These are phyloP conservation scores for Leccinum rimulosum DNA, from an alignment of 768 basidiomycete genomes.

Conservation along the genomic window DNA sequence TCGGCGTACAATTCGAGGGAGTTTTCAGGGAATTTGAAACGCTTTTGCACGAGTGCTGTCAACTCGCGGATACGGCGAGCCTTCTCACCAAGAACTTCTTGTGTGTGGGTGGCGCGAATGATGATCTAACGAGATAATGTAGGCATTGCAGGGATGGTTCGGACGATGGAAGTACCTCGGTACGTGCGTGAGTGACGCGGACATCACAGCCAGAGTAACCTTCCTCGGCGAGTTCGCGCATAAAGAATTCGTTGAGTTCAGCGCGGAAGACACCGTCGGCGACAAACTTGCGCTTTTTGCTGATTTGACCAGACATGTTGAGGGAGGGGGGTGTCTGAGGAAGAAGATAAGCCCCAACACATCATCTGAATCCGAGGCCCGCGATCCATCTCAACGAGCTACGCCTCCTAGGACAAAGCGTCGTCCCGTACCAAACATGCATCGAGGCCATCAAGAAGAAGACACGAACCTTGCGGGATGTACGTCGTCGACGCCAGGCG, in stretches of 20 bases:
- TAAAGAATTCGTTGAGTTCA: slow-evolving; percentile 99
- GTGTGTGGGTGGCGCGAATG: slow-evolving; percentile 99
- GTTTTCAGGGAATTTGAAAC: slow-evolving; percentile 99
- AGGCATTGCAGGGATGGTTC: neutral
- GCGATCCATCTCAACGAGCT: slow-evolving; percentile 21
- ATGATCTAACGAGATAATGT: slow-evolving; percentile 65
- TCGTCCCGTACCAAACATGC: neutral
- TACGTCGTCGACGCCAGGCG: slow-evolving; percentile 19
- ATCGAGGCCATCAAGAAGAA: neutral
- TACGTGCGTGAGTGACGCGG: slow-evolving; percentile 97
- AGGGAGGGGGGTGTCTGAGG: slow-evolving; percentile 13
- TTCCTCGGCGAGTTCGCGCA: slow-evolving; percentile 96
- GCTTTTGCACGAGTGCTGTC: slow-evolving; percentile 96
- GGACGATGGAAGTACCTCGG: slow-evolving; percentile 59
- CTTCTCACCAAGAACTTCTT: slow-evolving; percentile 98
- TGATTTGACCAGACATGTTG: slow-evolving; percentile 84
- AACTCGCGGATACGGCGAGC: slow-evolving; percentile 99
- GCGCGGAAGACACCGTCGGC: slow-evolving; percentile 99
- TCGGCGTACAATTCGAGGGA: slow-evolving; percentile 98
- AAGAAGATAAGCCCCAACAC: slow-evolving; percentile 19
- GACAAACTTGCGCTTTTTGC: slow-evolving; percentile 98
- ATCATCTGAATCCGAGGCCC: slow-evolving; percentile 17
- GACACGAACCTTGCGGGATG: slow-evolving; percentile 25
- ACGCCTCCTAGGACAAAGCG: neutral
- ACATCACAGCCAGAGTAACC: slow-evolving; percentile 99